A percentile compares a stretch with the other conserved stretches of the same genome.
Conservation (phyloP, 2,329 filamentous ascomycete species). For the Penicillium sp. region DNA sequence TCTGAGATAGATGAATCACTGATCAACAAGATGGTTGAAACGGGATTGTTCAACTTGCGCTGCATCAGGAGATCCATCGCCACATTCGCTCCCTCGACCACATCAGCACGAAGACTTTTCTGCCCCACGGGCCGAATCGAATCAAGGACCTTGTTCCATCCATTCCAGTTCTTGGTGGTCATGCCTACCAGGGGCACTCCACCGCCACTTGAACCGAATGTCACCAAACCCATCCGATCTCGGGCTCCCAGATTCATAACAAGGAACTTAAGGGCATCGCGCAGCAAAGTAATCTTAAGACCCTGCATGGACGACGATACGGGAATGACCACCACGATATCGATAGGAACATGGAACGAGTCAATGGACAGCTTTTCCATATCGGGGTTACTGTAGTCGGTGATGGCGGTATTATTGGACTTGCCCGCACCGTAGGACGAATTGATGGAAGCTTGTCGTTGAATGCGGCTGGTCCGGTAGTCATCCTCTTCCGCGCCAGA, state of each 20-base stretch:
- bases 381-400: conserved; percentile 80
- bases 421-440: conserved; percentile 79
- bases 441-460: conserved; percentile 76
- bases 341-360: conserved; percentile 87
- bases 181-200: conserved; percentile 96
- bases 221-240: conserved; percentile 95
- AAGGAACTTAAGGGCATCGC: conserved; percentile 89
- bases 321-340: conserved; percentile 93
- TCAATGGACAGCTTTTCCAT: conserved; percentile 52
- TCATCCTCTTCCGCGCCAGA: conserved; percentile 90
- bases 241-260: conserved; percentile 85
- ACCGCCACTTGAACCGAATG: conserved; percentile 90
- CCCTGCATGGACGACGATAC: conserved; percentile 99
- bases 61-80: conserved; percentile 99
- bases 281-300: conserved; percentile 93
- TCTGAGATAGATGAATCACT: conserved; percentile 96
- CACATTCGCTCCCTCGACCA: conserved; percentile 95
- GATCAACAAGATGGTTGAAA: conserved; percentile 93
- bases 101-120: conserved; percentile 93
- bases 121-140: conserved; percentile 92
- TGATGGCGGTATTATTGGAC: conserved; percentile 83
- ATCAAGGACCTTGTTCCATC: conserved; percentile 81
- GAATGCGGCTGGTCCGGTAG: conserved; percentile 59
- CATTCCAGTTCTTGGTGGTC: conserved; percentile 91
- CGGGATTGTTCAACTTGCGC: conserved; percentile 89